Base-by-base conservation (phyloP, 441 rosid genomes). In the Erysimum pusillum region DNA sequence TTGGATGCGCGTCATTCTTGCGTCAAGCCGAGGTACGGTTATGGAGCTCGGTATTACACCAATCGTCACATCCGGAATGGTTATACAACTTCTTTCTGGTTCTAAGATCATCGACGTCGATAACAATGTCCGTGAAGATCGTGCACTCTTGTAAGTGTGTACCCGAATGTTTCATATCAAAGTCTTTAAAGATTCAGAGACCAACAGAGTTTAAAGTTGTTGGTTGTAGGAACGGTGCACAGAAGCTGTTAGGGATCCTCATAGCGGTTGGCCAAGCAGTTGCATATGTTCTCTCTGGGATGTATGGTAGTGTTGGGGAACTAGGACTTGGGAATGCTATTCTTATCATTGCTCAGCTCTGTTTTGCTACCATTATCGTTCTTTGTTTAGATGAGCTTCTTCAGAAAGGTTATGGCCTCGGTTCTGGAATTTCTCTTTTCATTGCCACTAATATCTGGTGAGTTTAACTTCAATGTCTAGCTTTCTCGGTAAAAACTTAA, bases 1-100 rank as follows among this genome's bases (percentile, higher is more conserved):
- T 72, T 87, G 91, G 93, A 87, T 89, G 93, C 88, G 89, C 66
- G 90, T 87, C 69, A 89, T 87, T 70, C 90, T 89, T 59, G 93
- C 91, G 5, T 89, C 93, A 0, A 89, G 83, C 74, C 91, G 91
- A 61, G 93, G 93, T 31, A 87, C 93, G 1, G 93, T 85, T 14
- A 87, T 89, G 93, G 93, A 87, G 83, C 93, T 89, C 31, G 93
- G 93, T 60, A 89, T 89, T 48, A 87, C 93, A 8, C 93, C 93
- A 13, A 84, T 89, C 52, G 90, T 87, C 65, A 89, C 93, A 10
- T 89, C 93, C 74, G 93, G 91, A 11, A 77, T 87, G 22, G 87
- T 89, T 15, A 84, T 89, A 85, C 93, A 89, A 64, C 88, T 89
- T 71, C 78, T 87, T 77, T 89, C 86, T 17, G 92, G 92, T 52